A percentile compares a stretch with the other conserved stretches of the same genome.
Conservation (phyloP, 805 yeast genomes). For the Cyberlindnera amylophila region DNA sequence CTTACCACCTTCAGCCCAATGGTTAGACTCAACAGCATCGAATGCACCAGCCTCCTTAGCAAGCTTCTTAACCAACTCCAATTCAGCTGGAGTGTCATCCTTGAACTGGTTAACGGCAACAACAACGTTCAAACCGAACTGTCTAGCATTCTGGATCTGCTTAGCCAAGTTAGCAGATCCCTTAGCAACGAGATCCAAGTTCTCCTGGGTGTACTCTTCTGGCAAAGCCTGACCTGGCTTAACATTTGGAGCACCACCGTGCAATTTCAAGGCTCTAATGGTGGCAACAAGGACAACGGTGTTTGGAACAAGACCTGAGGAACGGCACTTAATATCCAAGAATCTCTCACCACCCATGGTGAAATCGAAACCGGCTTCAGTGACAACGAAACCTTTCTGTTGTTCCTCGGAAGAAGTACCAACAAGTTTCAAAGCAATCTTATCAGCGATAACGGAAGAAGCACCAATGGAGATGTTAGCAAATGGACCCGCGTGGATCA, state of each 20-base stretch:
- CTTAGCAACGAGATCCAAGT: slow-evolving; percentile 59
- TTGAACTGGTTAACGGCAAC: slow-evolving; percentile 81
- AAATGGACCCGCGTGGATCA: slow-evolving; percentile 86
- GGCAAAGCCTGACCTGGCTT: slow-evolving; percentile 82
- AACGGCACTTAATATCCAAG: slow-evolving; percentile 75
- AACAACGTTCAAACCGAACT: slow-evolving; percentile 73
- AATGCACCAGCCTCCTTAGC: slow-evolving; percentile 74
- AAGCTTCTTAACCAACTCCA: slow-evolving; percentile 61
- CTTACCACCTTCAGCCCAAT: slow-evolving; percentile 83
- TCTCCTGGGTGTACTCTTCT: slow-evolving; percentile 66
- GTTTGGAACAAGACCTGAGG: slow-evolving; percentile 77
- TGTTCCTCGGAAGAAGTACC: slow-evolving; percentile 56
- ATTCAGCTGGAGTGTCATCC: slow-evolving; percentile 66
- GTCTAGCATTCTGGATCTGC: slow-evolving; percentile 68
- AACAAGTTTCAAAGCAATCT: slow-evolving; percentile 73
- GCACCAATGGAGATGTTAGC: slow-evolving; percentile 89
- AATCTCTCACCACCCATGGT: slow-evolving; percentile 92
- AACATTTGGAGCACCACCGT: slow-evolving; percentile 87
- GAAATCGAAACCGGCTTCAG: slow-evolving; percentile 88
- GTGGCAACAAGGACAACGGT: slow-evolving; percentile 80
- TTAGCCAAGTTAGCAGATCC: slow-evolving; percentile 77
- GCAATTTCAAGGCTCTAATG: slow-evolving; percentile 77
- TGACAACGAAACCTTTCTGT: slow-evolving; percentile 71
- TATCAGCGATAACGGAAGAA: slow-evolving; percentile 77
- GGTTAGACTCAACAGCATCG: slow-evolving; percentile 78